Evolutionary conservation across 2,329 filamentous ascomycete species (phyloP).

Genomic region (Xylariomycetidae sp.): DNA sequence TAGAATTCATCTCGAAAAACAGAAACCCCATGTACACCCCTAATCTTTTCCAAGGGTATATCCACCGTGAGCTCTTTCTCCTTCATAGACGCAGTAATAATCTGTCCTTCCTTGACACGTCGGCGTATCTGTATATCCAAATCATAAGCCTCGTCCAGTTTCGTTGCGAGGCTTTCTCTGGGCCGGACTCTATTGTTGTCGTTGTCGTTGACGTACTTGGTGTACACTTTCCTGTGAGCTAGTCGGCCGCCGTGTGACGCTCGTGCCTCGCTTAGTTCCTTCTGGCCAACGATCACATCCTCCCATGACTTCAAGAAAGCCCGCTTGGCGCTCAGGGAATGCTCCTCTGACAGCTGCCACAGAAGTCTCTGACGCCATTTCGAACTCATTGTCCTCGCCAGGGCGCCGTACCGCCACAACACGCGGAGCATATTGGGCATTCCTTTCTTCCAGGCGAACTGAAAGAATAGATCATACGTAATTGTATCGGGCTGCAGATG

Average conservation of each 20-base stretch:
- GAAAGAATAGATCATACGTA: conserved; percentile 23
- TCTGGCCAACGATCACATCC: conserved; percentile 21
- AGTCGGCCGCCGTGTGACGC: too few relatives aligned
- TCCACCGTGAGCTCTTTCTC: conserved; percentile 17
- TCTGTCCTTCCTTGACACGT: conserved; percentile 10
- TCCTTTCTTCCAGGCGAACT: conserved; percentile 17
- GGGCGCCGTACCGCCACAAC: conserved; percentile 23
- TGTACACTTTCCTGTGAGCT: too few relatives aligned
- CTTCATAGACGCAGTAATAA: conserved; percentile 11
- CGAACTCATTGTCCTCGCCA: conserved; percentile 8
- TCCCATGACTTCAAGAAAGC: conserved; percentile 21
- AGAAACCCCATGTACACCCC: too few relatives aligned
- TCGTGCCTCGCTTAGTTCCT: conserved; percentile 15
- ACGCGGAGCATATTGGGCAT: conserved; percentile 27
- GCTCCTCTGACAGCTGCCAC: conserved; percentile 9
- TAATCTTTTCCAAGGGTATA: conserved; percentile 18
- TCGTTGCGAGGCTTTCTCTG: too few relatives aligned
- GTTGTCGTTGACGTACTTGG: too few relatives aligned
- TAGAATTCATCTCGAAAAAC: too few relatives aligned
- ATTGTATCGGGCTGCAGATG: conserved; percentile 10
- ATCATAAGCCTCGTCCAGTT: conserved; percentile 20
- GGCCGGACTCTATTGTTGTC: too few relatives aligned
- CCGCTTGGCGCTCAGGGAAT: conserved; percentile 2
- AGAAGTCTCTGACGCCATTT: conserved; percentile 19
- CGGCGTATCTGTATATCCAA: conserved; percentile 21